These are phyloP conservation scores for Eutrema salsugineum DNA, from an alignment of 441 rosid species.

Conservation along the genomic window DNA sequence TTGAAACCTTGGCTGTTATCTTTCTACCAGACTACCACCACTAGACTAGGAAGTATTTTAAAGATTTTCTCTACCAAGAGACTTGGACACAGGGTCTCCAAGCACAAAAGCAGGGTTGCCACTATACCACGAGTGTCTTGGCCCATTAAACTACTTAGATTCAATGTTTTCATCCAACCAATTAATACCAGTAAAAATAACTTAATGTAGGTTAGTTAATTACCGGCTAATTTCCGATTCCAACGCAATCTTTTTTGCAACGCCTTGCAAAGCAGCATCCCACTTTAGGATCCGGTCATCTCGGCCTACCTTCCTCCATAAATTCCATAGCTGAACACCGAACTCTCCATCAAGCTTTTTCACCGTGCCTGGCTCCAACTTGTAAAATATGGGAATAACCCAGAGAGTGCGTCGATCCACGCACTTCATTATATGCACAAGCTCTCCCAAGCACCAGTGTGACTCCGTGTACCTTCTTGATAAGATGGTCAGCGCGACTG, in stretches of 20 bases:
- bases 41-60: too few relatives aligned
- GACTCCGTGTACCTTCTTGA: slow-evolving; percentile 17
- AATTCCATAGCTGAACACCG: background rate
- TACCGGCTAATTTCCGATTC: too few relatives aligned
- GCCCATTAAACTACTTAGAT: too few relatives aligned
- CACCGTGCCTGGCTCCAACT: background rate
- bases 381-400: slow-evolving; percentile 18
- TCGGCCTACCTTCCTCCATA: background rate
- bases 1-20: too few relatives aligned
- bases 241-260: background rate
- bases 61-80: too few relatives aligned
- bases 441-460: slow-evolving; percentile 12
- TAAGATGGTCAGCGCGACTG: slow-evolving; percentile 7
- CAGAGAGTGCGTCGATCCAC: background rate
- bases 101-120: too few relatives aligned
- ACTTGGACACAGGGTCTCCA: too few relatives aligned
- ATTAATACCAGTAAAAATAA: too few relatives aligned
- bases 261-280: slow-evolving; percentile 11
- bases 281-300: slow-evolving; percentile 11
- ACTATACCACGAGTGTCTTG: too few relatives aligned
- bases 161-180: background rate
- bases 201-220: too few relatives aligned
- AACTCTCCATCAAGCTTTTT: background rate
- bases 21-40: too few relatives aligned
- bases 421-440: slow-evolving; percentile 14